Evolutionary conservation across 78 protist genomes (phyloP).

Genomic region (Anaeramoeba flamelloides): DNA sequence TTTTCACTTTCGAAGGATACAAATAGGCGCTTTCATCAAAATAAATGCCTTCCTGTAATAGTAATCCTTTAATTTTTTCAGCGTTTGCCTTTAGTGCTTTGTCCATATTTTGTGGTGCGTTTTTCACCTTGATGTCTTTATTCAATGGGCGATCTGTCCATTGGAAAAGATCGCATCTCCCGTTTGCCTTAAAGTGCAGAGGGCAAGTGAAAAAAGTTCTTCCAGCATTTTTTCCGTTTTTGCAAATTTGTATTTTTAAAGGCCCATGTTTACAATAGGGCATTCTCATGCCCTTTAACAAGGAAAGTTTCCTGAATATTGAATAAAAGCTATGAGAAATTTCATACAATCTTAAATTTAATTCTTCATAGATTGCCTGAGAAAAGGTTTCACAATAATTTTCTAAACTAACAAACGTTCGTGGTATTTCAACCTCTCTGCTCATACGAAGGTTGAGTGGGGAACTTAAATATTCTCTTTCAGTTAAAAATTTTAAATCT

Average conservation of each 20-base stretch:
- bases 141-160: not conserved
- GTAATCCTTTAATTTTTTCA: not conserved
- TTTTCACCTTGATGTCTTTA: not conserved
- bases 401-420: not conserved
- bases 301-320: not conserved
- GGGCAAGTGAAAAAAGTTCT: not conserved
- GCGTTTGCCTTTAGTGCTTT: not conserved
- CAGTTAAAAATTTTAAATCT: no score
- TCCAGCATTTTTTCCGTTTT: not conserved
- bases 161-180: not conserved
- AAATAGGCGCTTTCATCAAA: not conserved
- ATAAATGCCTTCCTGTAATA: not conserved
- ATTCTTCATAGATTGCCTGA: not conserved
- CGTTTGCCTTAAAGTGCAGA: not conserved
- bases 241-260: not conserved
- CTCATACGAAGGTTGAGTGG: not conserved
- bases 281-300: not conserved
- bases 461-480: not conserved
- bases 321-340: not conserved
- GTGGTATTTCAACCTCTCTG: not conserved
- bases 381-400: not conserved
- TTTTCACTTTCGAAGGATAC: not conserved
- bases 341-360: not conserved
- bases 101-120: not conserved
- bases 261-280: not conserved